phyloP scores from a whole-genome alignment of 306 rosid species.

The Cicer bijugum region DNA sequence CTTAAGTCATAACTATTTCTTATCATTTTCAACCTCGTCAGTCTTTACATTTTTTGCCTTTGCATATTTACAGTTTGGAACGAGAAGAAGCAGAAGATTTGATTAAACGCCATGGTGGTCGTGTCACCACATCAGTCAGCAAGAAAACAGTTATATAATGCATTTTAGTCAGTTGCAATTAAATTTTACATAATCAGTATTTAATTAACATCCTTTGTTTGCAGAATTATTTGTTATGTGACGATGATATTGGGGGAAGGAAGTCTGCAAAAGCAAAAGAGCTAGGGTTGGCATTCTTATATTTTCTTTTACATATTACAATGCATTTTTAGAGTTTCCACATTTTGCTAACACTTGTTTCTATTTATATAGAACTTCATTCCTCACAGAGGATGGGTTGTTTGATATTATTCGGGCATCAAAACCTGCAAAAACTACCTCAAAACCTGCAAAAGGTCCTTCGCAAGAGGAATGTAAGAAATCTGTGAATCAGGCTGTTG shows the following conservation, averaged over 20 bases:
- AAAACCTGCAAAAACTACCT: slow-evolving; percentile 55
- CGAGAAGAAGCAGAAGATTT: slow-evolving; percentile 98
- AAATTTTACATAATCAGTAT: slow-evolving; percentile 29
- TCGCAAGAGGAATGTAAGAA: slow-evolving; percentile 55
- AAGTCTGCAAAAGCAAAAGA: slow-evolving; percentile 91
- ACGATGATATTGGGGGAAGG: slow-evolving; percentile 95
- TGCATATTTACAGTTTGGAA: slow-evolving; percentile 71
- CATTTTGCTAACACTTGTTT: slow-evolving; percentile 16
- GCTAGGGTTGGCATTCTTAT: slow-evolving; percentile 73
- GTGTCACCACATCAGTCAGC: slow-evolving; percentile 95
- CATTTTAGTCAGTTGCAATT: slow-evolving; percentile 34
- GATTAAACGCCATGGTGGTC: slow-evolving; percentile 93
- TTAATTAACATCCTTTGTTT: slow-evolving; percentile 48
- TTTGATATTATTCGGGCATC: slow-evolving; percentile 77
- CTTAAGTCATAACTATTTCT: not conserved
- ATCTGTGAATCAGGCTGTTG: slow-evolving; percentile 48
- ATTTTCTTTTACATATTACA: slow-evolving; percentile 20
- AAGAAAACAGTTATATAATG: slow-evolving; percentile 75
- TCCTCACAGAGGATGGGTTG: slow-evolving; percentile 95
- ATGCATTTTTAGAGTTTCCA: slow-evolving; percentile 18
- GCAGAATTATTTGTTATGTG: slow-evolving; percentile 92
- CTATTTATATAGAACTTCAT: slow-evolving; percentile 60
- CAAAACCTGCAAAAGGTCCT: slow-evolving; percentile 60
- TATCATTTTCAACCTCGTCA: slow-evolving; percentile 29
- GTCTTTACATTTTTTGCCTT: slow-evolving; percentile 32